Evolutionary conservation across 2,329 filamentous ascomycete genomes (phyloP), one percentile per base, ranked within the genome.

Genomic region (Seiridium unicorne): DNA sequence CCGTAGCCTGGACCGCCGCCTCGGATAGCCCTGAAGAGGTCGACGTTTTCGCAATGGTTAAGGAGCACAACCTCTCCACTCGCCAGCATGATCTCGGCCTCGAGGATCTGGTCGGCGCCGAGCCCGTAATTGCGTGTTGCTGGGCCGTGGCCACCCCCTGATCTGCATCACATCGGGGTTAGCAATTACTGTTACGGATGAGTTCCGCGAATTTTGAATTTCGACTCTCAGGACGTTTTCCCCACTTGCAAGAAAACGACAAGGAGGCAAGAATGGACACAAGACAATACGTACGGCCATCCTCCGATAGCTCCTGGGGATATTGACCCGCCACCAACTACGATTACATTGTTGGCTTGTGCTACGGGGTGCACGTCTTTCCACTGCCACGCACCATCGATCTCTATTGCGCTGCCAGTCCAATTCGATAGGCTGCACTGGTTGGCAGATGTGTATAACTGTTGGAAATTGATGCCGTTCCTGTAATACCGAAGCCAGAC

Each of bases 81-180:
- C 0, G 77, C 73, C 0, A 75, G 69, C 44, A 81, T 72, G 3
- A 80, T 74, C 38, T 77, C 66, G 5, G 72, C 71, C 60, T 79
- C 76, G 42, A 81, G 73, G 1, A 77, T 70, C 63, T 81, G 75
- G 62, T 81, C 79, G 0, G 76, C 74, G 1, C 71, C 77, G 10
- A 81, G 69, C 3, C 78, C 79, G 59, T 77, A 79, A 36, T 74
- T 68, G 46, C 68, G 70, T 9, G 73, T 71, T 7, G 73, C 69
- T 1, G 75, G 73, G 2, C 72, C 72, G 18, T 26, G 18, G 18
- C 18, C 18, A 26, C 18, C 18, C 18, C 18, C 53, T 81, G 78
- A 9, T 26, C 18, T 26, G 18, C 18, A 26, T 26, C 18, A 26
- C 18, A 26, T 26, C 18, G 18, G 18, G 18, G 18, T 26, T 26